Percentiles rank a stretch among this genome's conserved stretches.
These are phyloP conservation scores for Microbotryomycetes sp. DNA, from an alignment of 1,284 basidiomycete genomes.

Conservation along the genomic window DNA sequence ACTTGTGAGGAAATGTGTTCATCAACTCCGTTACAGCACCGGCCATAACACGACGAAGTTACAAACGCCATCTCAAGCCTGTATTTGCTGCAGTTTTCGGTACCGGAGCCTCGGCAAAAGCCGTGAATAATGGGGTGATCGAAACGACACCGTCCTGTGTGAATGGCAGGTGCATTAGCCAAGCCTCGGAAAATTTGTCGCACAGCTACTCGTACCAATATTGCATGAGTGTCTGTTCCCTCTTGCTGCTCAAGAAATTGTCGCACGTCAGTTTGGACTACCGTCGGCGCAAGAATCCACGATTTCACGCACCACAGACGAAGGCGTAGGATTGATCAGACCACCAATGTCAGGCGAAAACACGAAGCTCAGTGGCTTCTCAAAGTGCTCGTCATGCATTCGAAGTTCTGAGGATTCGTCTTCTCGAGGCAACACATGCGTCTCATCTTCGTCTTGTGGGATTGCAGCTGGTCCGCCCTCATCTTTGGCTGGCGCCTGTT, in stretches of 20 bases:
- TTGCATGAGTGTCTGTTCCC: constrained; percentile 75
- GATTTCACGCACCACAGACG: constrained; percentile 49
- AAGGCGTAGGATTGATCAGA: constrained; percentile 58
- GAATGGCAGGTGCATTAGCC: not conserved
- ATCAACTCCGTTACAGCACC: no score
- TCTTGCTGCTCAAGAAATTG: constrained; percentile 36
- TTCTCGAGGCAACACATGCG: not conserved
- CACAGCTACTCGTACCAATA: constrained; percentile 40
- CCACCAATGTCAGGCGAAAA: constrained; percentile 70
- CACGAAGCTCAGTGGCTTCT: constrained; percentile 57
- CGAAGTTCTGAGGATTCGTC: constrained; percentile 3
- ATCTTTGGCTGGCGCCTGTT: constrained; percentile 34
- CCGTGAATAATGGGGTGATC: constrained; percentile 64
- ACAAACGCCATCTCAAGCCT: not conserved
- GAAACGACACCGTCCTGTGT: constrained; percentile 56
- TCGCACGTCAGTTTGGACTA: not conserved
- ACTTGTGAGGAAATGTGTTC: no score
- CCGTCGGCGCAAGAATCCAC: not conserved
- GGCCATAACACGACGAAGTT: no score
- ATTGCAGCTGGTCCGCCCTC: constrained; percentile 33
- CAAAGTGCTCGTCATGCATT: constrained; percentile 19
- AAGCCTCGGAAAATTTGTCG: not conserved
- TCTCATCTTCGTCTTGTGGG: constrained; percentile 11
- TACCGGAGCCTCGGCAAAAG: constrained; percentile 52
- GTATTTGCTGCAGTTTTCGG: constrained; percentile 5